These are phyloP conservation scores for Lepiota venenata DNA, from an alignment of 768 basidiomycete genomes.

Conservation along the genomic window DNA sequence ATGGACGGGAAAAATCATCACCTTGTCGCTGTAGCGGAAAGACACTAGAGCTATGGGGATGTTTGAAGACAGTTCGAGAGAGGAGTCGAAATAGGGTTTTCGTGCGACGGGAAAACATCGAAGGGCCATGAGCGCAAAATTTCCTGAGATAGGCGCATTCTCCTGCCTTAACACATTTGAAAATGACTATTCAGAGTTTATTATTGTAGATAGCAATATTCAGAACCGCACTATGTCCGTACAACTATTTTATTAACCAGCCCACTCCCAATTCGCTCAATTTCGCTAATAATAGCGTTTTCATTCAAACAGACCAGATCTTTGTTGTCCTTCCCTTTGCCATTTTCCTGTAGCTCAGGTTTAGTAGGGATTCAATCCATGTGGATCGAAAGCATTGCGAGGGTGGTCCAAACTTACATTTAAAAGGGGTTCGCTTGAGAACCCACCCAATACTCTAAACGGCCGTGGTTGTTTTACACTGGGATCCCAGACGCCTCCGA, in stretches of 20 bases:
- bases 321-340: constrained; percentile 56
- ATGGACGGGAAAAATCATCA: too few species aligned
- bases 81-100: too few species aligned
- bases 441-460: constrained; percentile 82
- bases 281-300: constrained; percentile 64
- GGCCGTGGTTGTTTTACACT: constrained; percentile 53
- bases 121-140: too few species aligned
- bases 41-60: too few species aligned
- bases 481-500: constrained; percentile 89
- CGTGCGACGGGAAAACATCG: too few species aligned
- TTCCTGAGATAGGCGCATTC: too few species aligned
- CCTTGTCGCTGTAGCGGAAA: too few species aligned
- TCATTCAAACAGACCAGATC: constrained; percentile 65
- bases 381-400: background rate
- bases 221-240: background rate
- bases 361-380: too few species aligned
- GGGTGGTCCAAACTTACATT: constrained; percentile 25
- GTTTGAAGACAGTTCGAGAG: too few species aligned
- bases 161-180: too few species aligned
- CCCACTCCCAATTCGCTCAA: constrained; percentile 71
- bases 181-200: too few species aligned
- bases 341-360: constrained; percentile 28
- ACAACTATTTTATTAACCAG: constrained; percentile 37
- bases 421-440: constrained; percentile 60
- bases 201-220: too few species aligned